A percentile compares a stretch with the other conserved stretches of the same genome.
These are phyloP conservation scores for Calvatia gigantea DNA, from an alignment of 768 basidiomycete genomes.

Conservation along the genomic window DNA sequence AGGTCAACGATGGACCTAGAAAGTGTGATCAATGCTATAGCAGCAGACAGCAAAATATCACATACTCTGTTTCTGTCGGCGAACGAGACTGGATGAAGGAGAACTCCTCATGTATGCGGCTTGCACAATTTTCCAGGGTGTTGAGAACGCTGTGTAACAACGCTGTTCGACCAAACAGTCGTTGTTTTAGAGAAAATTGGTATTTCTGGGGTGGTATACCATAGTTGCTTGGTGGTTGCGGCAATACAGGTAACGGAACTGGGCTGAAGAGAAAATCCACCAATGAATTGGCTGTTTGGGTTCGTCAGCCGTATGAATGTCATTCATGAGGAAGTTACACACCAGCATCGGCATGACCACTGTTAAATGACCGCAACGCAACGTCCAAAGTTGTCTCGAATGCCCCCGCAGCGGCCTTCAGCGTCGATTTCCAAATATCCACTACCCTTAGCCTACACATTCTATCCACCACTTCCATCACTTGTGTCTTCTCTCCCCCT, in stretches of 20 bases:
- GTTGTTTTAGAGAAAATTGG: conserved; percentile 53
- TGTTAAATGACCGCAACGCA: conserved; percentile 27
- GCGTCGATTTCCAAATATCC: conserved; percentile 53
- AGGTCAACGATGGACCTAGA: conserved; percentile 37
- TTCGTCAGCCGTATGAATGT: neutral
- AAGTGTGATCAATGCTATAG: neutral
- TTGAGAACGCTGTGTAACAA: conserved; percentile 55
- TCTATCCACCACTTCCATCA: conserved; percentile 48
- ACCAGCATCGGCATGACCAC: neutral
- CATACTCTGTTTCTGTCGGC: conserved; percentile 43
- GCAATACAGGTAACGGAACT: conserved; percentile 43
- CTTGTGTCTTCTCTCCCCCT: conserved; percentile 38
- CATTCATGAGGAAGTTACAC: neutral
- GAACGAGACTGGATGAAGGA: conserved; percentile 37
- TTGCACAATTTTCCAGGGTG: conserved; percentile 57
- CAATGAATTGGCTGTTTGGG: conserved; percentile 46
- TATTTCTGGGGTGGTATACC: conserved; percentile 56
- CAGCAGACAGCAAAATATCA: conserved; percentile 7
- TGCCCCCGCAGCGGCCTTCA: conserved; percentile 39
- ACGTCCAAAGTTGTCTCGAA: conserved; percentile 43
- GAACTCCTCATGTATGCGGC: conserved; percentile 58
- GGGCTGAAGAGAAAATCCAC: conserved; percentile 54
- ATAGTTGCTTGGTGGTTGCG: conserved; percentile 30
- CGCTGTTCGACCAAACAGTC: conserved; percentile 63
- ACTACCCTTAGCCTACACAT: conserved; percentile 51